Base-by-base conservation (phyloP, 768 basidiomycete species). In the Coprinellus micaceus region DNA sequence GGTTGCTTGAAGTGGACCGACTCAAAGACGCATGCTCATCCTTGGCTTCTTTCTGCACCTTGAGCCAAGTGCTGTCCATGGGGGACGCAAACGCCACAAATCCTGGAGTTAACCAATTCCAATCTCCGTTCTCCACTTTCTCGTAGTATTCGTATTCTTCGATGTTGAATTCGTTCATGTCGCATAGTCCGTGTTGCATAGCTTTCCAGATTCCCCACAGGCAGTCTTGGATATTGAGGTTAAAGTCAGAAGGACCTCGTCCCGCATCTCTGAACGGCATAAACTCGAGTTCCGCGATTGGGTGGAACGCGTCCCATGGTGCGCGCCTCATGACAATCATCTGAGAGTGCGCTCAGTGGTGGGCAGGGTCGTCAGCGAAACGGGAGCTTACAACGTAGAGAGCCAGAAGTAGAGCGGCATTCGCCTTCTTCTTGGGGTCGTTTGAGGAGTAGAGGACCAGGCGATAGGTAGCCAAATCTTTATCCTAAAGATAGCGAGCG, bases 251-350 rank as follows among this genome's bases (percentile, higher is more conserved):
- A 12, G 85, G 84, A 1, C 94, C 94, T 39, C 91, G 83, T 3
- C 96, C 95, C 19, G 97, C 97, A 65, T 99, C 97, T 57, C 97
- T 82, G 68, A 98, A 98, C 15, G 92, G 88, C 86, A 93, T 91
- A 67, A 95, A 93, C 71, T 96, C 92, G 36, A 94, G 67, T 65
- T 93, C 86, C 29, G 94, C 91, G 52, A 98, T 87, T 2, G 96
- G 95, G 61, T 92, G 86, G 68, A 98, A 95, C 2, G 94, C 94
- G 71, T 95, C 91, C 86, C 92, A 95, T 28, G 96, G 95, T 19
- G 89, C 82, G 57, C 87, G 86, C 53, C 89, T 81, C 69, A 89
- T 86, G 1, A 97, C 94, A 62, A 98, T 94, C 85, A 98, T 88
- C 94, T 97, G 66, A 50, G 53, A 48, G 57, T n/a, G n/a, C 63